Evolutionary conservation across 768 basidiomycete species (phyloP), one percentile per base, ranked within the genome.

Genomic region (Obba rivulosa): DNA sequence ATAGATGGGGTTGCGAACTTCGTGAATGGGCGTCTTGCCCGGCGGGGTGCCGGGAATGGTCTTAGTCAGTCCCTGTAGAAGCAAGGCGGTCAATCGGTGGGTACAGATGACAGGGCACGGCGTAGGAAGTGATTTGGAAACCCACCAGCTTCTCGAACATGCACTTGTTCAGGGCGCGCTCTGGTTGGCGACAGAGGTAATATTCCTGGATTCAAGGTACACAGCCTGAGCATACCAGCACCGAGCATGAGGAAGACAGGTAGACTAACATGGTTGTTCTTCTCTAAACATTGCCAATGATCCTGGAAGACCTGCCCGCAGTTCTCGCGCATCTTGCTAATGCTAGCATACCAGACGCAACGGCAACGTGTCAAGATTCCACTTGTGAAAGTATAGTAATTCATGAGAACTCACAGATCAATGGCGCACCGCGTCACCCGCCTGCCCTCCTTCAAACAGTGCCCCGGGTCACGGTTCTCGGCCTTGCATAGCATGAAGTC

Each of bases 401-500:
- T 2, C 41, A 18, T 14, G n/a, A n/a, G 11, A 10, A 79, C 91
- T 63, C 58, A 97, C 96, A 99, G 61, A 63, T 97, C 93, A 28
- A 84, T 83, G 41, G 94, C 89, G 67, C 96, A 99, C 57, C 96
- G 79, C 46, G 96, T 98, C 48, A 97, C 95, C 57, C 90, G 83
- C 57, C 96, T 71, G 10, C 96, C 96, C 67, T 98, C 96, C 76
- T 89, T 88, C 71, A 98, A 63, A 68, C 96, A 99, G 65, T 94
- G 92, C 18, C 69, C 91, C 9, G 95, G 92, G 61, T 95, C 85
- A 50, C 86, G 78, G 62, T 79, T 85, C 74, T 97, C 94, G 20
- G 81, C 74, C 73, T 98, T 98, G 79, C 96, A 99, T 45, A 97
- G 85, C 92, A 98, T 95, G 61, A 91, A 92, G 72, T 92, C 88